phyloP scores from a whole-genome alignment of 2,329 filamentous ascomycete genomes.

The Sclerotinia trifoliorum region DNA sequence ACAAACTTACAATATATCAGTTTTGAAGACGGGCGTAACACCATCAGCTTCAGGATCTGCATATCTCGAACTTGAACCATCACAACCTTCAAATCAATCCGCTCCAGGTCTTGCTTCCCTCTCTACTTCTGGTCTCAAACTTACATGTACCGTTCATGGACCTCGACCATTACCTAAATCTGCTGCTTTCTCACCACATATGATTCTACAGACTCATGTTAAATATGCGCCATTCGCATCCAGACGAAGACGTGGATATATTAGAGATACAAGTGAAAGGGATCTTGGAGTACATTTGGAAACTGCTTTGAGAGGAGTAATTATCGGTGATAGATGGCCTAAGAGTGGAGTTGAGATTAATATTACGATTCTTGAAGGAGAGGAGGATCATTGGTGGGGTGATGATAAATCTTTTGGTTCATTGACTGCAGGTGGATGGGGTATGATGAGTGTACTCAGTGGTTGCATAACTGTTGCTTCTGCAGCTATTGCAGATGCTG shows the following conservation, averaged over 20 bases:
- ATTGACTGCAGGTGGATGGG: conserved; percentile 67
- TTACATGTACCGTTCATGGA: conserved; percentile 90
- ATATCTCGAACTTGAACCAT: conserved; percentile 67
- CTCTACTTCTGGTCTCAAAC: conserved; percentile 67
- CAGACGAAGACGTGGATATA: conserved; percentile 75
- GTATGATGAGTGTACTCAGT: conserved; percentile 85
- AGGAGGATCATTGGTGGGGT: conserved; percentile 73
- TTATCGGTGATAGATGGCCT: conserved; percentile 95
- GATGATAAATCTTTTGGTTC: conserved; percentile 51
- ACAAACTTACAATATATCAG: conserved; percentile 46
- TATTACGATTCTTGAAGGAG: conserved; percentile 88
- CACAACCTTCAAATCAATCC: conserved; percentile 47
- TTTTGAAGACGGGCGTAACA: conserved; percentile 86
- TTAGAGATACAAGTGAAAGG: conserved; percentile 81
- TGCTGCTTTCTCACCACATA: conserved; percentile 86
- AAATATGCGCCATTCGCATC: conserved; percentile 97
- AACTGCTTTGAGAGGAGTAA: conserved; percentile 81
- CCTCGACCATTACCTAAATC: conserved; percentile 87
- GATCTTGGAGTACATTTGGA: conserved; percentile 91
- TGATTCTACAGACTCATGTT: conserved; percentile 87
- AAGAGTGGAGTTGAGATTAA: conserved; percentile 97
- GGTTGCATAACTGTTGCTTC: conserved; percentile 93
- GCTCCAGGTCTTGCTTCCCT: conserved; percentile 49
- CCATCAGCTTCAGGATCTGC: conserved; percentile 93
- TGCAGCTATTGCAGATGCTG: conserved; percentile 88